phyloP scores from a whole-genome alignment of 1,139 yeast species.

The Eremothecium gossypii region DNA sequence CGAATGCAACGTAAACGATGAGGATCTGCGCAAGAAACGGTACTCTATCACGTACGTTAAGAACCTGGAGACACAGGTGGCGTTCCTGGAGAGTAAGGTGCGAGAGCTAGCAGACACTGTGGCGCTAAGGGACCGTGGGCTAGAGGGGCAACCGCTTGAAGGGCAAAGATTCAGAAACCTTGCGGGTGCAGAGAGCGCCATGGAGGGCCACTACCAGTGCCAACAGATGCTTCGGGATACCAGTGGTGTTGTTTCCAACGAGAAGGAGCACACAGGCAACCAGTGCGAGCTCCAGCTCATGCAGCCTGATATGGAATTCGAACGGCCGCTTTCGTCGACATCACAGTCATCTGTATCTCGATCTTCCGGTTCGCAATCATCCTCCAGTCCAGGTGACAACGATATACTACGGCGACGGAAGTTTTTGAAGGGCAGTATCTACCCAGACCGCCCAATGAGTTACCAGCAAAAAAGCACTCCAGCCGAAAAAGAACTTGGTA shows the following conservation, averaged over 20 bases:
- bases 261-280: too few relatives aligned
- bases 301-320: neutral
- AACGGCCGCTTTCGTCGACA: neutral
- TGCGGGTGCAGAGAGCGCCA: neutral
- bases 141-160: slow-evolving; percentile 10
- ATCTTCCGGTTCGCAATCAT: neutral
- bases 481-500: slow-evolving; percentile 1
- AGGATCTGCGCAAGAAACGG: slow-evolving; percentile 46
- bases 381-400: neutral
- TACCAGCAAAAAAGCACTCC: slow-evolving; percentile 14
- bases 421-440: slow-evolving; percentile 26
- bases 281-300: neutral
- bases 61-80: slow-evolving; percentile 28
- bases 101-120: slow-evolving; percentile 14
- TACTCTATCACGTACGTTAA: slow-evolving; percentile 44
- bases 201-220: neutral
- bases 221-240: neutral
- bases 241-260: neutral
- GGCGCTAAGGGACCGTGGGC: slow-evolving; percentile 9
- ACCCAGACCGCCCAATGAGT: slow-evolving; percentile 27
- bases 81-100: slow-evolving; percentile 23
- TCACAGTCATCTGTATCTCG: neutral
- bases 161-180: neutral
- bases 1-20: slow-evolving; percentile 42
- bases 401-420: slow-evolving; percentile 12